A percentile compares a stretch with the other conserved stretches of the same genome.
Evolutionary conservation across 1,139 yeast genomes (phyloP).

Genomic region (Sugiyamaella neomexicana): DNA sequence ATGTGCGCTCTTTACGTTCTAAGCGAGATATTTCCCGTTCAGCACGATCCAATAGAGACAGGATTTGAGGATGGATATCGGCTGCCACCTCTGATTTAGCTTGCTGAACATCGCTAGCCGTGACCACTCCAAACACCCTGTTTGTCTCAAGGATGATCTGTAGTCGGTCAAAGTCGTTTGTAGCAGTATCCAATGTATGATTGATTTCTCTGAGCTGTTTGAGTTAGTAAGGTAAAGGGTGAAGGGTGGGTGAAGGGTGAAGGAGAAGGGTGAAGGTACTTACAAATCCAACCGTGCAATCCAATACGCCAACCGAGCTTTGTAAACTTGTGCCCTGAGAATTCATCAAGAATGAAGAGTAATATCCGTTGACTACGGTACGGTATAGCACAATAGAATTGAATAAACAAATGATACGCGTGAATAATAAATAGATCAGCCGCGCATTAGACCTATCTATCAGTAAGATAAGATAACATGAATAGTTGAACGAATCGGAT

Average conservation of each 20-base stretch:
- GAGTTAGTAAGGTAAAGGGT: background rate
- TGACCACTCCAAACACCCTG: constrained; percentile 36
- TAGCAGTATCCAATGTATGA: constrained; percentile 24
- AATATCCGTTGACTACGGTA: too few species aligned
- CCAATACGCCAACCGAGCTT: constrained; percentile 12
- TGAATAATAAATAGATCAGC: background rate
- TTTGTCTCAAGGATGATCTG: constrained; percentile 30
- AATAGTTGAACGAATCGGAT: too few species aligned
- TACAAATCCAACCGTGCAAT: constrained; percentile 14
- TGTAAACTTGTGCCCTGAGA: constrained; percentile 9
- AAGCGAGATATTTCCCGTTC: constrained; percentile 34
- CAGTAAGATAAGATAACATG: constrained; percentile 9
- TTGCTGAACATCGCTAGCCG: constrained; percentile 33
- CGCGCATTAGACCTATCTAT: background rate
- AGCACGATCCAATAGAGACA: constrained; percentile 27
- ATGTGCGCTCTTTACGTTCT: constrained; percentile 31
- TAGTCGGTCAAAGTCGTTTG: constrained; percentile 32
- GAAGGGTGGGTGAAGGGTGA: too few species aligned
- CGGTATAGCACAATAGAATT: too few species aligned
- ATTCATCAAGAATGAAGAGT: background rate
- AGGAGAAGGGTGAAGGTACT: too few species aligned
- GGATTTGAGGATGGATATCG: constrained; percentile 36
- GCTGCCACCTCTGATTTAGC: constrained; percentile 32
- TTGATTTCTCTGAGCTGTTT: constrained; percentile 26
- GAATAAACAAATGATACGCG: constrained; percentile 5